These are phyloP conservation scores for Russula vinacea DNA, from an alignment of 768 basidiomycete species.

Conservation along the genomic window DNA sequence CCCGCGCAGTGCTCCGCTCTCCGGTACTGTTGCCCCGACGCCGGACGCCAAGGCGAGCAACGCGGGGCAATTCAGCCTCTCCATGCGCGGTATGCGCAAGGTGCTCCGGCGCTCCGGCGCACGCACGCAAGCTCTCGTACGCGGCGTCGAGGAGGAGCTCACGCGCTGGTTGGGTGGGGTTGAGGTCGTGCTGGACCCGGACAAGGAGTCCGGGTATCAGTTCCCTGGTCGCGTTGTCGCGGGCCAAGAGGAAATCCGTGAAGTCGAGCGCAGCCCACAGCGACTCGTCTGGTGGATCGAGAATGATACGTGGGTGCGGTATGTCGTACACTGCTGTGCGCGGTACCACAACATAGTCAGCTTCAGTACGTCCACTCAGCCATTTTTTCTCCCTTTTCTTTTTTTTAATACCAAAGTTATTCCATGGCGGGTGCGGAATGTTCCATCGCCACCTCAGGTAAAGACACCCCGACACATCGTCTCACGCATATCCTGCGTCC, in stretches of 20 bases:
- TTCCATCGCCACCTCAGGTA: conserved; percentile 42
- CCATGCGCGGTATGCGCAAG: conserved; percentile 70
- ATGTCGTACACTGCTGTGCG: conserved; percentile 79
- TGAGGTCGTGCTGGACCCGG: conserved; percentile 55
- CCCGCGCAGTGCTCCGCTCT: conserved; percentile 54
- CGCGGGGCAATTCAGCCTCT: conserved; percentile 73
- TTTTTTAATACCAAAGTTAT: too few relatives aligned
- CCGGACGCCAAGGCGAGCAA: conserved; percentile 51
- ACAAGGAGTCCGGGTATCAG: conserved; percentile 29
- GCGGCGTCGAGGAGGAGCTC: conserved; percentile 65
- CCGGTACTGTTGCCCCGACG: conserved; percentile 42
- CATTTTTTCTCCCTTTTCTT: neutral
- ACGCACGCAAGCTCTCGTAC: conserved; percentile 58
- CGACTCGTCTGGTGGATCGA: conserved; percentile 71
- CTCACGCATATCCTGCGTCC: conserved; percentile 80
- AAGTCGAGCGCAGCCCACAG: conserved; percentile 61
- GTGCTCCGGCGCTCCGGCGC: conserved; percentile 61
- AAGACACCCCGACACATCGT: conserved; percentile 52
- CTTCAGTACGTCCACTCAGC: conserved; percentile 56
- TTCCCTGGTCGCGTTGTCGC: conserved; percentile 50
- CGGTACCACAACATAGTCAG: conserved; percentile 76
- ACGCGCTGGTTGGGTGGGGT: conserved; percentile 58
- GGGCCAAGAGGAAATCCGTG: conserved; percentile 52
- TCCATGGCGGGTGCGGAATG: neutral
- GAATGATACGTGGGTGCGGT: conserved; percentile 72